A percentile compares a stretch with the other conserved stretches of the same genome.
These are phyloP conservation scores for Calonectria hongkongensis DNA, from an alignment of 2,329 filamentous ascomycete genomes.

Conservation along the genomic window DNA sequence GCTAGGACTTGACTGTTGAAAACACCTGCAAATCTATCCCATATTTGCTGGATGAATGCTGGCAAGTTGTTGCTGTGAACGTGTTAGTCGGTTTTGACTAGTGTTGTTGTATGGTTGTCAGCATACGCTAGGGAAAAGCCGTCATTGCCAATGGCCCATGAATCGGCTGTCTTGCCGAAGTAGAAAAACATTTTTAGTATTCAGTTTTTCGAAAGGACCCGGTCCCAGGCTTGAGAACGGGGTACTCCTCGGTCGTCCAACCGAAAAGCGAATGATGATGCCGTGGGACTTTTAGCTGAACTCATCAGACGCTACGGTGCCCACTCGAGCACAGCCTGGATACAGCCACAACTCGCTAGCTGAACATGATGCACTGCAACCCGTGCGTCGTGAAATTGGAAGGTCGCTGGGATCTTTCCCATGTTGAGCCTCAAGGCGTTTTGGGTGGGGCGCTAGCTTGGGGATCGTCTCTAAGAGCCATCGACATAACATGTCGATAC, in stretches of 20 bases:
- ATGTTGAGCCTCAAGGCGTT: neutral
- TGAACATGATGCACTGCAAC: slow-evolving; percentile 1
- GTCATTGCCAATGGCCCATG: slow-evolving; percentile 43
- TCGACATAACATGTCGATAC: neutral
- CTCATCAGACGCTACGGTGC: neutral
- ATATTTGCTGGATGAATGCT: slow-evolving; percentile 35
- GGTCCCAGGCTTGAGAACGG: neutral
- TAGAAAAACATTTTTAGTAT: slow-evolving; percentile 36
- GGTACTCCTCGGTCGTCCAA: neutral
- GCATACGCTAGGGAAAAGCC: slow-evolving; percentile 38
- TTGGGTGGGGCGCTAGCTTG: neutral
- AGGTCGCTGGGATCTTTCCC: neutral
- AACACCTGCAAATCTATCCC: slow-evolving; percentile 35
- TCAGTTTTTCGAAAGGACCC: neutral
- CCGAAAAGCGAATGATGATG: slow-evolving; percentile 3
- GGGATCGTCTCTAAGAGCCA: too few relatives aligned
- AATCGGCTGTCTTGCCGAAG: slow-evolving; percentile 35
- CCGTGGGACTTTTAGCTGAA: slow-evolving; percentile 23
- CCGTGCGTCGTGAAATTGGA: neutral
- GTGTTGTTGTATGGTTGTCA: neutral
- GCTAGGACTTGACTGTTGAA: slow-evolving; percentile 22
- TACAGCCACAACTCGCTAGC: slow-evolving; percentile 14
- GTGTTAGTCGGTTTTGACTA: slow-evolving; percentile 12
- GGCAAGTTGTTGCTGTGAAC: slow-evolving; percentile 35
- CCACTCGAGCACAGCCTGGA: neutral